Conservation (phyloP, 1,139 yeast species). For the Geotrichum klebahnii region DNA sequence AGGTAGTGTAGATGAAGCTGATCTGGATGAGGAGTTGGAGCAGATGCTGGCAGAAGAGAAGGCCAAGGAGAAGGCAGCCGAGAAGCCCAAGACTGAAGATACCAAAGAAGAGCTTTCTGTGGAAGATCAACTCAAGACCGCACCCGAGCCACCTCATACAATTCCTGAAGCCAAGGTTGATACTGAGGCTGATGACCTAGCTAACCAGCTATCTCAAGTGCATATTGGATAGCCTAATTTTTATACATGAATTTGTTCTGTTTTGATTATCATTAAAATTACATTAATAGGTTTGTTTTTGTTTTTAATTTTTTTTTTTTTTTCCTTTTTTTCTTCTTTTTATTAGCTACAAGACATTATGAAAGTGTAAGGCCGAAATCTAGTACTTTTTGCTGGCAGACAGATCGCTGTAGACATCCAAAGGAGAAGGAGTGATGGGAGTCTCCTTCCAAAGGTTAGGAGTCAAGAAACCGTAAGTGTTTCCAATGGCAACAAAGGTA, state of each 20-base stretch:
- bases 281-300: neutral
- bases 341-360: conserved; percentile 7
- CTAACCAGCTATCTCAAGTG: conserved; percentile 8
- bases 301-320: too few species aligned
- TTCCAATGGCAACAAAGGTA: conserved; percentile 98
- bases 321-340: neutral
- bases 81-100: neutral
- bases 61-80: conserved; percentile 3
- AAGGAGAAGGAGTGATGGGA: conserved; percentile 83
- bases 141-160: conserved; percentile 9
- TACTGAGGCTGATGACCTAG: conserved; percentile 9
- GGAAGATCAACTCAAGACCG: conserved; percentile 7
- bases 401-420: conserved; percentile 66
- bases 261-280: too few species aligned
- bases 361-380: too few species aligned
- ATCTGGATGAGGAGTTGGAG: conserved; percentile 34
- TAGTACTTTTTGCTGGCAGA: conserved; percentile 29
- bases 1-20: conserved; percentile 31
- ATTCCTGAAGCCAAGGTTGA: neutral
- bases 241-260: too few species aligned
- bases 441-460: conserved; percentile 97
- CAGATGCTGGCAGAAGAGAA: conserved; percentile 25
- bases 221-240: conserved; percentile 7
- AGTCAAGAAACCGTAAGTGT: conserved; percentile 99
- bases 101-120: neutral